These are phyloP conservation scores for Claviceps spartinae DNA, from an alignment of 2,329 filamentous ascomycete genomes.

Conservation along the genomic window DNA sequence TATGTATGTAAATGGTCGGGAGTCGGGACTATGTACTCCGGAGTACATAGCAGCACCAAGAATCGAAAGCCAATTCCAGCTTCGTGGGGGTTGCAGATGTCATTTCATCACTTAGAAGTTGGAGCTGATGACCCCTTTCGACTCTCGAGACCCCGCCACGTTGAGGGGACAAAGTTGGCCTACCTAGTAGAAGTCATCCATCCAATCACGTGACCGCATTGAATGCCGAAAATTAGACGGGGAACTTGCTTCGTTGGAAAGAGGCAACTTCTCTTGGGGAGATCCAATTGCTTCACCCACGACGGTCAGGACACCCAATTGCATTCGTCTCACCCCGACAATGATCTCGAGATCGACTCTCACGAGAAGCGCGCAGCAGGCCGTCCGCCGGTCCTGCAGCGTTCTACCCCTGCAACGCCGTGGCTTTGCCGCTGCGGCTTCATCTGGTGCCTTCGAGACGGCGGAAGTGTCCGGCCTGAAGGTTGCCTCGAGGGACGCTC, in stretches of 20 bases:
- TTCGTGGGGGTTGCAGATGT: background rate
- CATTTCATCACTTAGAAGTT: background rate
- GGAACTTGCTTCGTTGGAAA: conserved; percentile 21
- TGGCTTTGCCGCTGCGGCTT: conserved; percentile 44
- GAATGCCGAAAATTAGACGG: conserved; percentile 31
- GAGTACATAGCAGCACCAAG: background rate
- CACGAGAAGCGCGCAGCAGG: conserved; percentile 44
- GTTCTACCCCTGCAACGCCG: conserved; percentile 38
- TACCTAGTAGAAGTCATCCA: background rate
- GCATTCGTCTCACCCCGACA: conserved; percentile 42
- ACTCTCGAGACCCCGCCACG: background rate
- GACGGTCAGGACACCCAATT: conserved; percentile 37
- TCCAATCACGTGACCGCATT: conserved; percentile 22
- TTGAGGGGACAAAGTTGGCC: background rate
- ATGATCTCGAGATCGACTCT: conserved; percentile 51
- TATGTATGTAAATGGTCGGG: no score
- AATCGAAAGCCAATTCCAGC: background rate
- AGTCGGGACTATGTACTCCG: background rate
- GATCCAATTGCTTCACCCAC: conserved; percentile 23
- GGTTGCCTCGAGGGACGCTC: conserved; percentile 79
- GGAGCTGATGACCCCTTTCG: background rate
- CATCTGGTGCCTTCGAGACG: conserved; percentile 74
- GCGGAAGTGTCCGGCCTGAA: conserved; percentile 80
- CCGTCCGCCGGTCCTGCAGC: conserved; percentile 42
- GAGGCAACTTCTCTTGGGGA: conserved; percentile 28